A percentile compares a stretch with the other conserved stretches of the same genome.
Evolutionary conservation across 129 eudicot genomes (phyloP).

Genomic region (Flaveria linearis): DNA sequence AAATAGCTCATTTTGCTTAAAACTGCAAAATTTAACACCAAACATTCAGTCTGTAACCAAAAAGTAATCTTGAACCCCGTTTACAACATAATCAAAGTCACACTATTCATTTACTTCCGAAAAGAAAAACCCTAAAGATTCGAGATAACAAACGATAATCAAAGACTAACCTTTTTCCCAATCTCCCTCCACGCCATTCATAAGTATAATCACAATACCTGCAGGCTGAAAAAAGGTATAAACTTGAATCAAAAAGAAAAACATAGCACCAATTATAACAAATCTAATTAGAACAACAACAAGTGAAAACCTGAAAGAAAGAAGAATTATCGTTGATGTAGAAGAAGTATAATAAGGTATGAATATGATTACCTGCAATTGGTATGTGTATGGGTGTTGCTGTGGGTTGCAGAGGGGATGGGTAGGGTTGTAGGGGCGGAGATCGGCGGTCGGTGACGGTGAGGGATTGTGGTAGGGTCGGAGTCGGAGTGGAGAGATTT

Average conservation of each 20-base stretch:
- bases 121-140: not conserved
- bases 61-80: too few species aligned
- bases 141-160: not conserved
- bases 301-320: constrained; percentile 20
- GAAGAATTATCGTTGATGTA: not conserved
- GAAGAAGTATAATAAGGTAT: not conserved
- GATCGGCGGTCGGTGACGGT: constrained; percentile 14
- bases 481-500: constrained; percentile 3
- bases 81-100: too few species aligned
- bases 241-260: constrained; percentile 4
- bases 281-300: not conserved
- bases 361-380: constrained; percentile 27
- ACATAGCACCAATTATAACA: too few species aligned
- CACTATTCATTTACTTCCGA: too few species aligned
- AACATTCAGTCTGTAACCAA: too few species aligned
- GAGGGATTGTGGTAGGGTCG: too few species aligned
- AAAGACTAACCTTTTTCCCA: constrained; percentile 58
- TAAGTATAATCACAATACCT: constrained; percentile 33
- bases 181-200: constrained; percentile 86
- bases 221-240: constrained; percentile 10
- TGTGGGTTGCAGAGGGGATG: not conserved
- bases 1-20: too few species aligned
- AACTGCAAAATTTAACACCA: too few species aligned
- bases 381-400: not conserved
- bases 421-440: constrained; percentile 2